A percentile compares a stretch with the other conserved stretches of the same genome.
Conservation (phyloP, 805 yeast species). For the Metschnikowia corniflorae region DNA sequence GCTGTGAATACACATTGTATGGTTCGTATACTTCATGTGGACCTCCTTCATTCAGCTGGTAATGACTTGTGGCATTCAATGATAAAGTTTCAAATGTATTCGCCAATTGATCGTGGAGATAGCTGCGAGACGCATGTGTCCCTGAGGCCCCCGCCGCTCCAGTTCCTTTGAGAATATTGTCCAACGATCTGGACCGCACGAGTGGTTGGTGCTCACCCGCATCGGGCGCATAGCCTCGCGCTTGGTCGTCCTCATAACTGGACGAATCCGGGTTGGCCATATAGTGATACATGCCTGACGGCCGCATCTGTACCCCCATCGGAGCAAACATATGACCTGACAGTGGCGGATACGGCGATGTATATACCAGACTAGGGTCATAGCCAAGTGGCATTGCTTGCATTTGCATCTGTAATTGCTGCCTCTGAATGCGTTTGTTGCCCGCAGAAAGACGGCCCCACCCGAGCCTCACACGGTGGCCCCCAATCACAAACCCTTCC, state of each 20-base stretch:
- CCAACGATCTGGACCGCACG: slow-evolving; percentile 6
- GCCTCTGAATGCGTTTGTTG: slow-evolving; percentile 19
- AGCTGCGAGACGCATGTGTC: background rate
- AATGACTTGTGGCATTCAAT: slow-evolving; percentile 2
- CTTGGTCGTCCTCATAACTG: background rate
- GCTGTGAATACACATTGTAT: background rate
- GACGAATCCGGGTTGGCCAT: slow-evolving; percentile 6
- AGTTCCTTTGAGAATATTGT: slow-evolving; percentile 2
- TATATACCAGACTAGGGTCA: slow-evolving; percentile 32
- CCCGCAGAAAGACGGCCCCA: slow-evolving; percentile 64
- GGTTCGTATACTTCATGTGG: background rate
- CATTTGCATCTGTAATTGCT: slow-evolving; percentile 31
- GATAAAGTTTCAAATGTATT: slow-evolving; percentile 6
- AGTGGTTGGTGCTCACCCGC: background rate
- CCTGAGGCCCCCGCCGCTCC: background rate
- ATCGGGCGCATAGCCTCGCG: background rate
- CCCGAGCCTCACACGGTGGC: slow-evolving; percentile 74
- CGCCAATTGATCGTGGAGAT: slow-evolving; percentile 4
- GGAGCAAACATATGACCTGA: slow-evolving; percentile 9
- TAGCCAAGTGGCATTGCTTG: slow-evolving; percentile 34
- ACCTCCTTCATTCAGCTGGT: background rate
- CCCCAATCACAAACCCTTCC: slow-evolving; percentile 90
- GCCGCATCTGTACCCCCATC: slow-evolving; percentile 12
- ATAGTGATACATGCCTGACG: slow-evolving; percentile 9
- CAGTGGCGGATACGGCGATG: background rate